Base-by-base conservation (phyloP, 345 rosid genomes). In the Melaleuca alternifolia region DNA sequence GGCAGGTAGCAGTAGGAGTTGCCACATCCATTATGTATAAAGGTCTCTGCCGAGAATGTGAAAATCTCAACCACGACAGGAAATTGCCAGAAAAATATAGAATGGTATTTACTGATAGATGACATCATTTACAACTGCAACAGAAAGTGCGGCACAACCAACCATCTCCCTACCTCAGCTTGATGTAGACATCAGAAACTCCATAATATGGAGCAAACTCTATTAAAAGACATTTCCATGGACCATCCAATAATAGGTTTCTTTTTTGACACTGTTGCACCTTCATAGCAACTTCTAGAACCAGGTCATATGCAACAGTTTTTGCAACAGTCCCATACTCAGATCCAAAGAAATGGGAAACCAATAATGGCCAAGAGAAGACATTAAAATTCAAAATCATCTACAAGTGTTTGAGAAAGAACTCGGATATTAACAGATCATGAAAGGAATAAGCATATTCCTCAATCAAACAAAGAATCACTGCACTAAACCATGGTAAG, bases 311-410 rank as follows among this genome's bases (percentile, higher is more conserved):
- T 51, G 99, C 98, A 62, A 97, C 99, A 84, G 99, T 97, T 89
- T 97, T 99, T 3, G 99, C 99, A 77, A 97, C 99, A 86, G 99
- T 94, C 75, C 99, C 99, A 89, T 93, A 97, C 99, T 97, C 85
- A 28, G 57, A 51, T 61, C 59, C 90, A 89, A 89, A 84, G 88
- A 77, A 89, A 75, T 59, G 84, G 41, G 85, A 30, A 51, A 51
- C 53, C 85, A 83, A 83, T 24, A 24, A 11, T 81, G 83, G 84
- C 88, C 23, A 89, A 89, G 84, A 88, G 44, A 82, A 82, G 83
- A 81, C 85, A 77, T 46, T 59, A 26, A 56, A 30, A 37, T 50
- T 48, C 18, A 56, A 56, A 85, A 82, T 54, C 44, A 86, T 81
- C 82, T 30, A 41, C 37, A 12, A 50, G 24, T 44, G 48, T 33